A percentile compares a stretch with the other conserved stretches of the same genome.
phyloP scores from a whole-genome alignment of 139 green algal genomes.

The Pedinophyceae sp. region DNA sequence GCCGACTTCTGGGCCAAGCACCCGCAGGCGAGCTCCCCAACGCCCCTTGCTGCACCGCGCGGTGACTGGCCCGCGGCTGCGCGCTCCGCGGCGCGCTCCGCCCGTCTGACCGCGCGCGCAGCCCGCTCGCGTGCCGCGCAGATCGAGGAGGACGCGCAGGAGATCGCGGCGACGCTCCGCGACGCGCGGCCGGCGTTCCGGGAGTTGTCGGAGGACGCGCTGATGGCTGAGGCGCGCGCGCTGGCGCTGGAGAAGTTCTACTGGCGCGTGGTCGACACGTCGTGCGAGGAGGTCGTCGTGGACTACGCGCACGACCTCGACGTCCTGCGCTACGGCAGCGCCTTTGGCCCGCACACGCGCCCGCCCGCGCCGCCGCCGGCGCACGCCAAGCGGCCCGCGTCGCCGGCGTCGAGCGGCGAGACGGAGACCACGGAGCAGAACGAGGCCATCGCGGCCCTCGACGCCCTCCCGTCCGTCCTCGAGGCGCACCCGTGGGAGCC shows the following conservation, averaged over 20 bases:
- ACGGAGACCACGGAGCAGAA: too few relatives aligned
- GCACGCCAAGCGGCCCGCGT: neutral
- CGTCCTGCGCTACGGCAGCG: constrained; percentile 10
- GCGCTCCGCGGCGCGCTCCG: neutral
- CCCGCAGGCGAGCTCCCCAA: constrained; percentile 3
- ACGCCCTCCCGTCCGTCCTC: too few relatives aligned
- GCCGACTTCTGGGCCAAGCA: constrained; percentile 4
- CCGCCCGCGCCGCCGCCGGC: too few relatives aligned
- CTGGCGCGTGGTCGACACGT: constrained; percentile 10
- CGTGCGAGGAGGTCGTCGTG: constrained; percentile 13
- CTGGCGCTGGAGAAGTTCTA: neutral
- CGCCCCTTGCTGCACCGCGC: too few relatives aligned
- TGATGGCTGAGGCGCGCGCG: neutral
- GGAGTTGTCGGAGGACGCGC: neutral
- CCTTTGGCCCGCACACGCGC: constrained; percentile 2
- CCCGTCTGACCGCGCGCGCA: neutral
- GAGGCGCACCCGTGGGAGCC: constrained; percentile 26
- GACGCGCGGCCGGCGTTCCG: neutral
- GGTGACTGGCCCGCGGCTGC: too few relatives aligned
- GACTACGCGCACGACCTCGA: constrained; percentile 34
- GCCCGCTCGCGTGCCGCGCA: neutral
- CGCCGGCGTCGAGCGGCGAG: too few relatives aligned
- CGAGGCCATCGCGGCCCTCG: neutral
- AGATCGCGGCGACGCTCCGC: neutral
- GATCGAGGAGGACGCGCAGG: neutral